These are phyloP conservation scores for Dispira simplex DNA, from an alignment of 192 early-diverging fungal species.

Conservation along the genomic window DNA sequence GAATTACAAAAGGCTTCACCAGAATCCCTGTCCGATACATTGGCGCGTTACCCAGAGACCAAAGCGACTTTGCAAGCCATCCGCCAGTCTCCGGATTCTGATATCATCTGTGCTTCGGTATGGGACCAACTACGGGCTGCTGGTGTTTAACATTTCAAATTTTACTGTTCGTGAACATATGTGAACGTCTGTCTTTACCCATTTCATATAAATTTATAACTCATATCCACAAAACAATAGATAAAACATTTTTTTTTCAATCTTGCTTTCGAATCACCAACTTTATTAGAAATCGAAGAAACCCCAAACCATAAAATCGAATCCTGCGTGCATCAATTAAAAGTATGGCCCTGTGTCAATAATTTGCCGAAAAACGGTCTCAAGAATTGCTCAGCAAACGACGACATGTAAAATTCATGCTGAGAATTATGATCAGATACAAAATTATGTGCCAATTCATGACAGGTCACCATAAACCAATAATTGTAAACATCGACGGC, in stretches of 20 bases:
- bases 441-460: conserved; percentile 76
- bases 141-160: not conserved
- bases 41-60: not conserved
- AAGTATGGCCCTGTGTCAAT: not conserved
- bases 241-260: too few relatives aligned
- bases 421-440: conserved; percentile 43
- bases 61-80: not conserved
- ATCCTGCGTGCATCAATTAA: too few relatives aligned
- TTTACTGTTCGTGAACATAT: not conserved
- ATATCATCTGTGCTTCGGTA: not conserved
- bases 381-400: conserved; percentile 57
- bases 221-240: too few relatives aligned
- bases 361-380: conserved; percentile 22
- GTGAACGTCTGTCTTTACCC: too few relatives aligned
- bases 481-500: conserved; percentile 32
- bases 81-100: not conserved
- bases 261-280: too few relatives aligned
- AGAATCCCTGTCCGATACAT: not conserved
- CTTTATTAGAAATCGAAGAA: too few relatives aligned
- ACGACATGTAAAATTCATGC: conserved; percentile 71
- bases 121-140: not conserved
- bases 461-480: conserved; percentile 75
- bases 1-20: not conserved
- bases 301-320: too few relatives aligned
- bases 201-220: too few relatives aligned